Base-by-base conservation (phyloP, 1,284 basidiomycete species). In the Ustanciosporium gigantosporum region DNA sequence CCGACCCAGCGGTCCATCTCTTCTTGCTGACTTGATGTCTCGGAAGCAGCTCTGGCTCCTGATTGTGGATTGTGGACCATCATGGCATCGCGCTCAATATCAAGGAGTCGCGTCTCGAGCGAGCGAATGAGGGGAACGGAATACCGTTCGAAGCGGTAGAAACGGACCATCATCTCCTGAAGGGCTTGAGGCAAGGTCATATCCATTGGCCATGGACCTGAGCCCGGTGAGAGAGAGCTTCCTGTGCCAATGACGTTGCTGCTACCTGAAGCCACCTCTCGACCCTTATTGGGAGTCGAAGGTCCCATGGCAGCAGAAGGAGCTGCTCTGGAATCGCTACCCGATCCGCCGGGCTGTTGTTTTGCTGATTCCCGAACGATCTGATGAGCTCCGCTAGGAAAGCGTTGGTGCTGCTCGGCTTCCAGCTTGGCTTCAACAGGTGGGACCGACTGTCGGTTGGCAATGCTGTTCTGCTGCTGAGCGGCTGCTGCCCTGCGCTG, bases 131-230 rank as follows among this genome's bases (percentile, higher is more conserved):
- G 58, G 5, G 74, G 74, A 7, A 77, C 68, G 9, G 73, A 72
- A 58, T 76, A 75, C 3, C 71, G 56, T 46, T 77, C 74, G 52
- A 73, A 77, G 15, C 73, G 62, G 66, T 77, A 77, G 58, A 77
- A 77, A 27, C 74, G 73, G 16, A 66, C 40, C 73, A 76, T 74
- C 62, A 74, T 68, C 35, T 76, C 73, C 38, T 76, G 70, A 11
- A 77, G 55, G 16, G 73, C 72, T n/a, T 66, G 41, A 9, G 46
- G 52, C 19, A 76, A 46, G 1, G 66, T 40, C 57, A 76, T 48
- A 21, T 68, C 62, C 13, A 47, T 36, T 0, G 68, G 69, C 44
- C 71, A 50, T 14, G 70, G 69, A 3, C 70, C 70, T 0, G 23
- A 17, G 23, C 70, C 70, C 0, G 70, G 69, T 3, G 49, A 42